Evolutionary conservation across 2,329 filamentous ascomycete species (phyloP).

Genomic region (Epichloe baconii): DNA sequence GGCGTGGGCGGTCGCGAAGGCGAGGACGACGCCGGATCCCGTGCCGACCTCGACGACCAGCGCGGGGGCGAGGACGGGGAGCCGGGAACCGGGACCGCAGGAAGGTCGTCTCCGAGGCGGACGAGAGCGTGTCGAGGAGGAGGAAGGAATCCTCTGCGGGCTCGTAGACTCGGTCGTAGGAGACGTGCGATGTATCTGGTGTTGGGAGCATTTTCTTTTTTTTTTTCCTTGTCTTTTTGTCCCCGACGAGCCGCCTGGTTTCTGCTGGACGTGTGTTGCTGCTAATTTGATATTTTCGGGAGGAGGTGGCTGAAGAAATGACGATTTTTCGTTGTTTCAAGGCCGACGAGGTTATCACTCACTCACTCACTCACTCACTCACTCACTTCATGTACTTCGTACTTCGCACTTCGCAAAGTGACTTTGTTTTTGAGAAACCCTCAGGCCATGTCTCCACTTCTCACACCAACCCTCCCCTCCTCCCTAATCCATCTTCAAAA

Average conservation of each 20-base stretch:
- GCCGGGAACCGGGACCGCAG: slow-evolving; percentile 47
- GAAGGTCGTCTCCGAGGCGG: slow-evolving; percentile 52
- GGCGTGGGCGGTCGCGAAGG: slow-evolving; percentile 71
- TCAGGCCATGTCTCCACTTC: not conserved
- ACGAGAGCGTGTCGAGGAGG: slow-evolving; percentile 81
- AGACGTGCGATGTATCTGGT: slow-evolving; percentile 82
- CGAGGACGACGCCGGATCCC: slow-evolving; percentile 87
- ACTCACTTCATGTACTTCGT: no score
- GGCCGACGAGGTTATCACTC: no score
- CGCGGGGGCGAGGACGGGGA: slow-evolving; percentile 26
- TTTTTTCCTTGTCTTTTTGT: not conserved
- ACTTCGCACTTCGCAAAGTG: no score
- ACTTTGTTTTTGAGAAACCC: no score
- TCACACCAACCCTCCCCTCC: no score
- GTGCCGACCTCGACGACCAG: slow-evolving; percentile 77
- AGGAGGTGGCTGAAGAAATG: no score
- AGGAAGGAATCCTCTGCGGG: slow-evolving; percentile 94
- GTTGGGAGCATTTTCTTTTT: slow-evolving; percentile 65
- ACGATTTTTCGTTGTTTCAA: no score
- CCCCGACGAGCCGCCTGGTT: no score
- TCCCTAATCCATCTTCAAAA: no score
- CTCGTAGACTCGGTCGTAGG: slow-evolving; percentile 82
- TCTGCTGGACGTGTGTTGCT: no score
- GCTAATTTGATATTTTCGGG: no score
- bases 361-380: no score